Base-by-base conservation (phyloP, 2,329 filamentous ascomycete species). In the Knufia fluminis region DNA sequence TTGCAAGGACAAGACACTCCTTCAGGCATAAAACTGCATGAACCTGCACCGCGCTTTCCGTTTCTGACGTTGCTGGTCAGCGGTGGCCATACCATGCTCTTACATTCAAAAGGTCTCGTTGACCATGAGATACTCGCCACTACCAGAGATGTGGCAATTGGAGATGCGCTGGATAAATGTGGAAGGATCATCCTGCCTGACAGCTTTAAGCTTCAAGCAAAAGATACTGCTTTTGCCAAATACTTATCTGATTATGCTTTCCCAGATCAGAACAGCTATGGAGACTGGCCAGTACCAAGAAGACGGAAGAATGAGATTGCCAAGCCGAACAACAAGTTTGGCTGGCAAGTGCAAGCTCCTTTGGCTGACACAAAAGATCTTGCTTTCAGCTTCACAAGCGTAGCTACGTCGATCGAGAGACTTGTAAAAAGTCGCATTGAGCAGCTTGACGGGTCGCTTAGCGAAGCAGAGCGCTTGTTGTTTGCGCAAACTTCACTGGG, bases 31-130 rank as follows among this genome's bases (percentile, higher is more conserved):
- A 17, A 28, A 19, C 17, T 23, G 6, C 10, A 35, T 3, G 36
- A 39, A 33, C 14, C 39, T 3, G 24, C 44, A 9, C 85, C 83
- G 0, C 60, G 67, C 1, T 96, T 94, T 58, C 91, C 92, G 1
- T 95, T 95, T 64, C 72, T 96, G 28, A 90, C 86, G 0, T 74
- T 96, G 4, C 81, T 98, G 42, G 86, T 92, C 14, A 96, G 89
- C 0, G 92, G 92, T 32, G 92, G 92, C 1, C 91, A 98, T 69
- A 91, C 90, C 0, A 79, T 94, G 64, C 79, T 98, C 17, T 79
- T 96, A 35, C 78, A 84, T 60, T 94, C 89, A 6, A 70, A 71
- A 33, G 74, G 75, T 2, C 70, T 92, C 1, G 79, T 75, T 22
- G 71, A 82, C 22, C 91, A 97, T 66, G 69, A 72, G 41, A 79